phyloP scores from a whole-genome alignment of 768 basidiomycete genomes.

The Lactarius pseudohatsudake region DNA sequence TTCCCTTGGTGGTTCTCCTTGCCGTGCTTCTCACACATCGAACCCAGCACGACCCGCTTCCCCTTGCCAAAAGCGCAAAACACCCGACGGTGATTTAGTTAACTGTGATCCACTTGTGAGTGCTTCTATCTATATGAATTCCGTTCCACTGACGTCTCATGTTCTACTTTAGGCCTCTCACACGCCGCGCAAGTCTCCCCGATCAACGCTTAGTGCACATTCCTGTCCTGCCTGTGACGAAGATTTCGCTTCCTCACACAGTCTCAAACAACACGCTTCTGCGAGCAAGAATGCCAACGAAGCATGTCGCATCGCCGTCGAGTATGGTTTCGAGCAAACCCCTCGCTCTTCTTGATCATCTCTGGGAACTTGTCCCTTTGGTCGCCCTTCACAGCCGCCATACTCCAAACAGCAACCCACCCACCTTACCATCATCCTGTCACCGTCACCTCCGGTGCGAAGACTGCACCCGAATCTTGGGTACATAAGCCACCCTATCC shows the following conservation, averaged over 20 bases:
- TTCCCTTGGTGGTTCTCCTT: neutral
- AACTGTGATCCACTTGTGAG: slow-evolving; percentile 18
- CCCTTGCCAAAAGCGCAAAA: slow-evolving; percentile 29
- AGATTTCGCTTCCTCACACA: slow-evolving; percentile 57
- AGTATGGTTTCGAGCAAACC: slow-evolving; percentile 65
- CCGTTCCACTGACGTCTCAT: slow-evolving; percentile 21
- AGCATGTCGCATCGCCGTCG: slow-evolving; percentile 71
- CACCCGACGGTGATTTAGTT: slow-evolving; percentile 22
- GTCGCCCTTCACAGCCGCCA: neutral
- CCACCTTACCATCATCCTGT: slow-evolving; percentile 1
- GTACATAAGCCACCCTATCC: slow-evolving; percentile 1
- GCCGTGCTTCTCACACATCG: slow-evolving; percentile 8
- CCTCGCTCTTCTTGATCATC: slow-evolving; percentile 3
- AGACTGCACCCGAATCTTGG: neutral
- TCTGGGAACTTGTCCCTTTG: neutral
- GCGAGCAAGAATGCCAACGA: slow-evolving; percentile 51
- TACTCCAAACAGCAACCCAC: neutral
- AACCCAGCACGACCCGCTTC: slow-evolving; percentile 14
- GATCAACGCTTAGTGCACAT: slow-evolving; percentile 39
- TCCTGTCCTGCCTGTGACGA: slow-evolving; percentile 77
- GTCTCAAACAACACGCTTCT: slow-evolving; percentile 60
- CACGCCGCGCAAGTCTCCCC: slow-evolving; percentile 26
- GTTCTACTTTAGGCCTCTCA: slow-evolving; percentile 15
- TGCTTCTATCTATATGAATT: slow-evolving; percentile 5
- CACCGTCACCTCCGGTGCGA: neutral